phyloP scores from a whole-genome alignment of 805 yeast genomes.

The Saccharomycopsis oosterbeekiorum region DNA sequence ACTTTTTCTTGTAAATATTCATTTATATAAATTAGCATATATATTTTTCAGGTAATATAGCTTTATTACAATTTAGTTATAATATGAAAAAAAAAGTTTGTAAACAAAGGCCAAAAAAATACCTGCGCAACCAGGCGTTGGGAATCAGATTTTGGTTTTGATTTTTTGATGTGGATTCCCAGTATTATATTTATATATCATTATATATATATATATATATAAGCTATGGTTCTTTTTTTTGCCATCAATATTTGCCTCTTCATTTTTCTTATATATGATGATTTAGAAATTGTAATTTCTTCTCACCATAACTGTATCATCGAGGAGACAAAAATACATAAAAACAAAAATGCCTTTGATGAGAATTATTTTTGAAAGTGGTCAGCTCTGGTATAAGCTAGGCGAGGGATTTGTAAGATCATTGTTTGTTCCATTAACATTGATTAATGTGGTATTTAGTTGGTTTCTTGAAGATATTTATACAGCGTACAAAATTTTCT shows the following conservation, averaged over 20 bases:
- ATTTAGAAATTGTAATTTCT: too few species aligned
- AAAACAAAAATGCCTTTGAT: conserved; percentile 14
- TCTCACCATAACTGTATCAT: not conserved
- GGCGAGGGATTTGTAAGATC: not conserved
- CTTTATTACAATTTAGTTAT: not conserved
- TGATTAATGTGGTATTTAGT: not conserved
- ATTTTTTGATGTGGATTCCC: not conserved
- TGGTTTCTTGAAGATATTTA: conserved; percentile 12
- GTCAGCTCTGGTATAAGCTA: not conserved
- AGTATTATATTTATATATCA: too few species aligned
- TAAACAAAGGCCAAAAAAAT: not conserved
- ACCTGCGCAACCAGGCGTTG: not conserved
- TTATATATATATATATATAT: too few species aligned
- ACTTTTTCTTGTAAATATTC: not conserved
- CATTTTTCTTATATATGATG: too few species aligned
- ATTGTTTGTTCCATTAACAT: conserved; percentile 10
- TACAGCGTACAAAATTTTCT: not conserved
- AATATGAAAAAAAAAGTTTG: not conserved
- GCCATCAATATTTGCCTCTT: too few species aligned
- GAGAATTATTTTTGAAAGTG: conserved; percentile 15
- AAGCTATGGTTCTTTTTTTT: not conserved
- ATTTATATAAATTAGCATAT: not conserved
- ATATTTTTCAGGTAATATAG: not conserved
- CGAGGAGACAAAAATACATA: not conserved
- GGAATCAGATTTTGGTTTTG: not conserved